Evolutionary conservation across 108 stramenopile genomes (phyloP).

Genomic region (Pseudonitzschia multiseries): DNA sequence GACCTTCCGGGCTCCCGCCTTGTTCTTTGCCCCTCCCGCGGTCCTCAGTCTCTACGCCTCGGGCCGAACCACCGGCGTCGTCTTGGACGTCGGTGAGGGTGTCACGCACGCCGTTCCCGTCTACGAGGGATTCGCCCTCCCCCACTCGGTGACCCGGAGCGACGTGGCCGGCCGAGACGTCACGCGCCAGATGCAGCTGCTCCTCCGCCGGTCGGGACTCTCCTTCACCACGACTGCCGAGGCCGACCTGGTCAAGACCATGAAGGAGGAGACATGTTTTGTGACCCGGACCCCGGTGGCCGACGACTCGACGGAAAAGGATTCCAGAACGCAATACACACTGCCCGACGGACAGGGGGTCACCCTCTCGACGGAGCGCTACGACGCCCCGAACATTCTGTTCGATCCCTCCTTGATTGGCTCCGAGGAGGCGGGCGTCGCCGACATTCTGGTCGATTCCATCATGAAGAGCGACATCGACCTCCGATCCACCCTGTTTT

Average conservation of each 20-base stretch:
- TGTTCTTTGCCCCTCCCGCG: slow-evolving; percentile 89
- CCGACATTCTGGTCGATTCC: slow-evolving; percentile 82
- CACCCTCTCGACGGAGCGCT: slow-evolving; percentile 83
- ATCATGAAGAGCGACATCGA: slow-evolving; percentile 93
- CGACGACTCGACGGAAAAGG: slow-evolving; percentile 54
- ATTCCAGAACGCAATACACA: slow-evolving; percentile 71
- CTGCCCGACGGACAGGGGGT: slow-evolving; percentile 92
- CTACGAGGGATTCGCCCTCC: slow-evolving; percentile 96
- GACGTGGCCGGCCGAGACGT: slow-evolving; percentile 97
- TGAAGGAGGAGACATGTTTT: slow-evolving; percentile 94
- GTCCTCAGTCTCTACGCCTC: slow-evolving; percentile 95
- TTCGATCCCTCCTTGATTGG: slow-evolving; percentile 94
- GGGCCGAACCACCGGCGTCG: slow-evolving; percentile 95
- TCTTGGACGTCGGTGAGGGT: slow-evolving; percentile 96
- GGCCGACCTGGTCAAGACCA: slow-evolving; percentile 82
- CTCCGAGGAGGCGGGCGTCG: slow-evolving; percentile 86
- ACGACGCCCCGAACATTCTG: slow-evolving; percentile 89
- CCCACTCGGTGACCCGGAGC: slow-evolving; percentile 87
- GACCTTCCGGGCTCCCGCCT: slow-evolving; percentile 86
- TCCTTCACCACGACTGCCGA: slow-evolving; percentile 91
- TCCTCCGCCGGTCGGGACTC: slow-evolving; percentile 82
- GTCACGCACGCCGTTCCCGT: slow-evolving; percentile 96
- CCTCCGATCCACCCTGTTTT: slow-evolving; percentile 89
- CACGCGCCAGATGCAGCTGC: slow-evolving; percentile 85
- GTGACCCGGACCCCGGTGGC: slow-evolving; percentile 52